A percentile compares a stretch with the other conserved stretches of the same genome.
phyloP scores from a whole-genome alignment of 2,329 filamentous ascomycete genomes.

The Didymella glomerata region DNA sequence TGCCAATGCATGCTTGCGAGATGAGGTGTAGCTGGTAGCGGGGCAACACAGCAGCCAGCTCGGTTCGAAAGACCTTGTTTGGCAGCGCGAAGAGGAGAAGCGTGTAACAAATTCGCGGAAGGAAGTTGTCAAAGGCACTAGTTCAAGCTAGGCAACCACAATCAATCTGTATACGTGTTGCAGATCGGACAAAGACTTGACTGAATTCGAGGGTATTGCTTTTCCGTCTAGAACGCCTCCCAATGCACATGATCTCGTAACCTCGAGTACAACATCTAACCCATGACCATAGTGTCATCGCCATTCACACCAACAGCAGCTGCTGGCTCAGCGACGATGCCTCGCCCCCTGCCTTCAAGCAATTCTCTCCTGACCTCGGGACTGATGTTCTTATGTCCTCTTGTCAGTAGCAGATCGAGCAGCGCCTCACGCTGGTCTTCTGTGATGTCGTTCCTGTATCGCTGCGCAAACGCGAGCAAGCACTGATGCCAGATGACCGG shows the following conservation, averaged over 20 bases:
- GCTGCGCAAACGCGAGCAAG: slow-evolving; percentile 87
- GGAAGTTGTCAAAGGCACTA: too few species aligned
- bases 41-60: too few species aligned
- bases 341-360: slow-evolving; percentile 85
- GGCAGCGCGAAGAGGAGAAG: too few species aligned
- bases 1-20: too few species aligned
- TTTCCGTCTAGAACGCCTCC: neutral
- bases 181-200: neutral
- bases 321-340: slow-evolving; percentile 70
- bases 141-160: too few species aligned
- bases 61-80: too few species aligned
- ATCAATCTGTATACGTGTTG: too few species aligned
- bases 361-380: slow-evolving; percentile 91
- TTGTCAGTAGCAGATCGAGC: slow-evolving; percentile 82
- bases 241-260: neutral
- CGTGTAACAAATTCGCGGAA: too few species aligned
- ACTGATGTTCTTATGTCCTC: slow-evolving; percentile 87
- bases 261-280: neutral
- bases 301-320: slow-evolving; percentile 69
- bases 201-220: neutral
- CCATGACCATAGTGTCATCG: slow-evolving; percentile 89
- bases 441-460: slow-evolving; percentile 95
- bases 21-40: too few species aligned
- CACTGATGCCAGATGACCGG: slow-evolving; percentile 98
- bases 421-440: slow-evolving; percentile 93